Evolutionary conservation across 345 rosid species (phyloP).

Genomic region (Citrus reticulata): DNA sequence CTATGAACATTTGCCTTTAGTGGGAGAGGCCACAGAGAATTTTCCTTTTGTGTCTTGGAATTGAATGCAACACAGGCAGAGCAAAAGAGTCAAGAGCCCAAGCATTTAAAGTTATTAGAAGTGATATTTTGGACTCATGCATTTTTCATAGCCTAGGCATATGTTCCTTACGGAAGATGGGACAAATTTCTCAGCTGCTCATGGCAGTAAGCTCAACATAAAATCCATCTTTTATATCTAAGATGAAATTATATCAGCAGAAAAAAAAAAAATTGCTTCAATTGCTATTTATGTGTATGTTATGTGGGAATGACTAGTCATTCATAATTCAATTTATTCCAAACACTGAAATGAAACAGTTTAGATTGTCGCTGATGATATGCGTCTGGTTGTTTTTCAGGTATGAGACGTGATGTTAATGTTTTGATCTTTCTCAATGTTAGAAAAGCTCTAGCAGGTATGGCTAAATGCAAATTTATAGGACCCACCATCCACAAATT

Average conservation of each 20-base stretch:
- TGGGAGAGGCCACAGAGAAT: too few species aligned
- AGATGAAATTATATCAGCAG: not conserved
- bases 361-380: not conserved
- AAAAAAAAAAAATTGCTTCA: not conserved
- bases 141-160: not conserved
- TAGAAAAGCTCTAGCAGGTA: conserved; percentile 87
- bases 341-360: not conserved
- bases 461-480: not conserved
- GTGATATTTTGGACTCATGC: not conserved
- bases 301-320: not conserved
- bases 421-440: conserved; percentile 68
- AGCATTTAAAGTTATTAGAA: not conserved
- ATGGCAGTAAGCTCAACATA: not conserved
- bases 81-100: not conserved
- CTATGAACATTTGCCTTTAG: not conserved
- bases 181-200: not conserved
- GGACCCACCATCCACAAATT: not conserved
- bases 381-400: conserved; percentile 26
- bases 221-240: not conserved
- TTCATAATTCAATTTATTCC: not conserved
- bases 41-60: not conserved
- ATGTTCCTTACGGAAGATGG: not conserved
- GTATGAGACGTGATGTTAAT: conserved; percentile 74
- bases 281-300: not conserved
- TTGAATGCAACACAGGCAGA: not conserved